A percentile compares a stretch with the other conserved stretches of the same genome.
Evolutionary conservation across 108 stramenopile genomes (phyloP).

Genomic region (Phaeodactylum tricornutum): DNA sequence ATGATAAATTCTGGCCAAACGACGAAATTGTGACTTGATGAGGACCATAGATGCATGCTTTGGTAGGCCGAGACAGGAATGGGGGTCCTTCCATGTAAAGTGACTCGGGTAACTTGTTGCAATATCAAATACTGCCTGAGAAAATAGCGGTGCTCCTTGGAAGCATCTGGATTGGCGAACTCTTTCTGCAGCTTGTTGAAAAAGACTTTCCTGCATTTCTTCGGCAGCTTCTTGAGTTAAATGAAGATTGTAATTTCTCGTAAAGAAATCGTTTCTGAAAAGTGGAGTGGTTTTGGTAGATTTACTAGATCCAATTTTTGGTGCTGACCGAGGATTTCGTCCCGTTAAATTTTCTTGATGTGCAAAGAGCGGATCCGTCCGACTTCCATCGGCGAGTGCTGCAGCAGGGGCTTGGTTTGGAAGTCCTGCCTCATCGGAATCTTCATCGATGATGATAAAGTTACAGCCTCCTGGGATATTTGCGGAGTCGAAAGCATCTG

Average conservation of each 20-base stretch:
- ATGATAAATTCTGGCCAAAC: constrained; percentile 27
- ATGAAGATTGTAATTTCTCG: constrained; percentile 1
- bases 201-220: constrained; percentile 30
- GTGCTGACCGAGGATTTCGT: background rate
- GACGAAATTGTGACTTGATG: constrained; percentile 28
- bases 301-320: too few species aligned
- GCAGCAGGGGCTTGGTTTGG: background rate
- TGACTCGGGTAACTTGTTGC: constrained; percentile 13
- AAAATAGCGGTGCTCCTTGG: background rate
- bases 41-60: background rate
- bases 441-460: constrained; percentile 1
- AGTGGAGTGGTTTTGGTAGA: too few species aligned
- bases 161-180: constrained; percentile 12
- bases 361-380: background rate
- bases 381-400: background rate
- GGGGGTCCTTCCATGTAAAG: constrained; percentile 23
- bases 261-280: background rate
- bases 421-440: background rate
- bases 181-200: constrained; percentile 21
- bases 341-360: background rate
- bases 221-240: constrained; percentile 17
- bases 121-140: constrained; percentile 13
- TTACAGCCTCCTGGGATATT: background rate
- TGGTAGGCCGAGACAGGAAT: constrained; percentile 30
- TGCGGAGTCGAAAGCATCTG: too few species aligned